These are phyloP conservation scores for Nevesoporus exiguus DNA, from an alignment of 768 basidiomycete genomes.

Conservation along the genomic window DNA sequence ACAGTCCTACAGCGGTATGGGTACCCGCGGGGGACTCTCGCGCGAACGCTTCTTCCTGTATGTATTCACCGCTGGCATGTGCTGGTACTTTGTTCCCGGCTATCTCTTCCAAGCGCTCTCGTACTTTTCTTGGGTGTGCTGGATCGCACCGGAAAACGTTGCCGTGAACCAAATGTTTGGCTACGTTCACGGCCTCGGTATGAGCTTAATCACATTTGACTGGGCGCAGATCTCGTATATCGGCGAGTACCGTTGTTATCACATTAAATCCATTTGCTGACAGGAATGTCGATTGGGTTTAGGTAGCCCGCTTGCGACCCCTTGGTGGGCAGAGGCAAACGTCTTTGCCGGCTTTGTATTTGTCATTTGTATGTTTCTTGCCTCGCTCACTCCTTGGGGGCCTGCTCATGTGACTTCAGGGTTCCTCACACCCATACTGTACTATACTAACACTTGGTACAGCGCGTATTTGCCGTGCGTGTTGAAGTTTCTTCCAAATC, in stretches of 20 bases:
- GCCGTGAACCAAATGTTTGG: slow-evolving; percentile 77
- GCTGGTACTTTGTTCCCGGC: slow-evolving; percentile 64
- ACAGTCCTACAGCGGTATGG: slow-evolving; percentile 42
- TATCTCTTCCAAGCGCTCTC: slow-evolving; percentile 67
- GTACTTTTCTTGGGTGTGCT: slow-evolving; percentile 58
- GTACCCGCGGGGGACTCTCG: slow-evolving; percentile 43
- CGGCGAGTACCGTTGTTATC: slow-evolving; percentile 3
- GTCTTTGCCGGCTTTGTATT: slow-evolving; percentile 58
- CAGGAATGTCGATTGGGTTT: neutral
- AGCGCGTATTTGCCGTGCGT: slow-evolving; percentile 54
- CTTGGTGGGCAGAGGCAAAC: slow-evolving; percentile 84
- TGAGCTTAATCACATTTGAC: slow-evolving; percentile 78
- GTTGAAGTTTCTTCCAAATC: no score
- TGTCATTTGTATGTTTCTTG: slow-evolving; percentile 55
- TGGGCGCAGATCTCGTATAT: slow-evolving; percentile 63
- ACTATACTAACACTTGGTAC: slow-evolving; percentile 67
- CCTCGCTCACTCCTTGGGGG: slow-evolving; percentile 45
- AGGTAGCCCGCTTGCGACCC: slow-evolving; percentile 61
- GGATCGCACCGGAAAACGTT: slow-evolving; percentile 70
- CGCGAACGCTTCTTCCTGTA: slow-evolving; percentile 52
- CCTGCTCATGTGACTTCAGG: slow-evolving; percentile 43
- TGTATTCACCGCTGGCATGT: slow-evolving; percentile 32
- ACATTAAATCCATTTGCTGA: neutral
- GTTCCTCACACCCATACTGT: slow-evolving; percentile 60
- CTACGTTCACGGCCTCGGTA: slow-evolving; percentile 49